These are phyloP conservation scores for Stagonosporopsis vannaccii DNA, from an alignment of 2,329 filamentous ascomycete genomes.

Conservation along the genomic window DNA sequence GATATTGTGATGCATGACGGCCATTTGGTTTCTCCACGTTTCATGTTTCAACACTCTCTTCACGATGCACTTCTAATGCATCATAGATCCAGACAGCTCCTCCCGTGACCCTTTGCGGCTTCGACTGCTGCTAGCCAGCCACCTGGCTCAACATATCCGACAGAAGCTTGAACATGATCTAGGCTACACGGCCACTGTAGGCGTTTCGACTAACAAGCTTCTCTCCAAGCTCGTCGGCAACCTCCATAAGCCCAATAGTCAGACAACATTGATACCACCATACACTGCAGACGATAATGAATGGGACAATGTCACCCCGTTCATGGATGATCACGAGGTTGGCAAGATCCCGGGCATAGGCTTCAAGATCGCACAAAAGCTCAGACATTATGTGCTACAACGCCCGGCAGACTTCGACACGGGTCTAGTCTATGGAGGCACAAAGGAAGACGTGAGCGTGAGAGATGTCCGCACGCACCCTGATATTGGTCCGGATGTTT, in stretches of 20 bases:
- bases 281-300: slow-evolving; percentile 49
- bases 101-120: slow-evolving; percentile 54
- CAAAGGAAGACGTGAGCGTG: slow-evolving; percentile 67
- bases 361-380: slow-evolving; percentile 74
- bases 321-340: slow-evolving; percentile 79
- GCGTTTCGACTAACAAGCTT: slow-evolving; percentile 86
- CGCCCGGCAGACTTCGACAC: slow-evolving; percentile 53
- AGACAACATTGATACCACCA: slow-evolving; percentile 81
- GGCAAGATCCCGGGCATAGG: slow-evolving; percentile 87
- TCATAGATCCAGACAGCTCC: not conserved
- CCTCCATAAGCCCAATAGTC: slow-evolving; percentile 83
- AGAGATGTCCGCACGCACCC: slow-evolving; percentile 69
- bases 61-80: slow-evolving; percentile 4
- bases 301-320: slow-evolving; percentile 64
- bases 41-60: slow-evolving; percentile 8
- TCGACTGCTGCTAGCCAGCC: slow-evolving; percentile 78
- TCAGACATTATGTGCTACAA: slow-evolving; percentile 67
- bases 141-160: slow-evolving; percentile 79
- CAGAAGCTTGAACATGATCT: slow-evolving; percentile 74
- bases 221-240: slow-evolving; percentile 85
- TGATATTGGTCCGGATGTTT: slow-evolving; percentile 66
- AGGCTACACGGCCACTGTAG: slow-evolving; percentile 87
- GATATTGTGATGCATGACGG: not conserved
- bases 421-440: slow-evolving; percentile 58
- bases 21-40: not conserved